Percentiles rank a stretch among this genome's conserved stretches.
These are phyloP conservation scores for Amanita rubescens DNA, from an alignment of 768 basidiomycete species.

Conservation along the genomic window DNA sequence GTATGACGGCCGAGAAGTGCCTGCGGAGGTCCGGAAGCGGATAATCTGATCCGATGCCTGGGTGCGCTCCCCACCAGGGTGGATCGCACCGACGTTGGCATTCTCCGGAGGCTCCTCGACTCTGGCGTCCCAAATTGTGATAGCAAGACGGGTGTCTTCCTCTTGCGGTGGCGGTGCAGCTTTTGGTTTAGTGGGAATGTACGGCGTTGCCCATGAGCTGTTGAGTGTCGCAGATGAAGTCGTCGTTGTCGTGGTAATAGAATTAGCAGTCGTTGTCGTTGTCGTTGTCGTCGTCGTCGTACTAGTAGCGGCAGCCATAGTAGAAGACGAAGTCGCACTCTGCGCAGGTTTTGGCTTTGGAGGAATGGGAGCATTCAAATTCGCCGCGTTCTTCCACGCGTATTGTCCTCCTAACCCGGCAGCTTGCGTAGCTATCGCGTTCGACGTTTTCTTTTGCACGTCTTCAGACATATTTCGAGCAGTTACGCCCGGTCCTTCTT, in stretches of 20 bases:
- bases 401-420: constrained; percentile 74
- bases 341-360: constrained; percentile 30
- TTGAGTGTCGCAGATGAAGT: too few relatives aligned
- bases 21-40: constrained; percentile 56
- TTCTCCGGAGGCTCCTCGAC: constrained; percentile 10
- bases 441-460: constrained; percentile 86
- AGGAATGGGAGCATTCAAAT: too few relatives aligned
- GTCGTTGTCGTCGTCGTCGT: constrained; percentile 16
- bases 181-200: constrained; percentile 47
- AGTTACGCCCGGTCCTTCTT: constrained; percentile 80
- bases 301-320: constrained; percentile 22
- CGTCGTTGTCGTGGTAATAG: too few relatives aligned
- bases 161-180: constrained; percentile 23
- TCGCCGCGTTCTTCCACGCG: too few relatives aligned
- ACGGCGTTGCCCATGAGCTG: constrained; percentile 64
- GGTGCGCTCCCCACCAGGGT: constrained; percentile 70
- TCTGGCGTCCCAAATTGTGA: constrained; percentile 74
- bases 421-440: constrained; percentile 82
- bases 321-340: constrained; percentile 23
- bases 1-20: constrained; percentile 61
- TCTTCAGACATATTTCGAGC: too few relatives aligned
- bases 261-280: too few relatives aligned
- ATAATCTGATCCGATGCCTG: constrained; percentile 88
- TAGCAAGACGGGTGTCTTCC: too few relatives aligned
- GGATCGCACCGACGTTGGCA: constrained; percentile 63